Base-by-base conservation (phyloP, 75 land plant genomes). In the Selaginella moellendorffii region DNA sequence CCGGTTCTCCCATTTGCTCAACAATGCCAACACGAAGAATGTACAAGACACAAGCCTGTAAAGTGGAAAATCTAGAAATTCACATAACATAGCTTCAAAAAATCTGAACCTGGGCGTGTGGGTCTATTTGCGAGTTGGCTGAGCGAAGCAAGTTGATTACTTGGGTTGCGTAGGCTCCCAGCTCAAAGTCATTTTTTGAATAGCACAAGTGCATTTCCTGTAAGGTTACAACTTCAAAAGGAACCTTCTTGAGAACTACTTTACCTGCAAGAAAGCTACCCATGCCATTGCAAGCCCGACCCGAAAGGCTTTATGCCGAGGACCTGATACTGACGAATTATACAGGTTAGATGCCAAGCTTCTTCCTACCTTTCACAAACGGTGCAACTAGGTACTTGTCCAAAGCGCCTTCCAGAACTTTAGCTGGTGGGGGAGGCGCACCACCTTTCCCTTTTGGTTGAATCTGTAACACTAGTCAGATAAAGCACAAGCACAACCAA, bases 41-140 rank as follows among this genome's bases (percentile, higher is more conserved):
- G 59, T 89, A 95, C 31, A 89, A 71, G 31, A 95, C 99, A 84
- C 99, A 95, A 52, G 99, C 99, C 99, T 95, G 74, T 56, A 72
- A 53, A 56, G 29, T 31, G 14, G 14, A 5, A 36, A 14, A 36
- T 36, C 14, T n/a, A n/a, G n/a, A n/a, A n/a, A n/a, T n/a, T n/a
- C n/a, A n/a, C n/a, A n/a, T n/a, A n/a, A n/a, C 46, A 36, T 14
- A 36, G 10, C 5, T 14, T 5, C 46, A 14, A 5, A 14, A 5
- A 36, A 5, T 5, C 14, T 36, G 10, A 76, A 93, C 98, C 96
- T 83, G 74, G 53, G 93, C 71, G 69, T 93, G 98, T 20, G 96
- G 71, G 72, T 93, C 85, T 24, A 63, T 58, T 53, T 69, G 72
- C 12, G 66, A 66, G 9, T 52, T 66, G 2, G 62, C 22, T 0